Base-by-base conservation (phyloP, 2,329 filamentous ascomycete genomes). In the Truncatella angustata region DNA sequence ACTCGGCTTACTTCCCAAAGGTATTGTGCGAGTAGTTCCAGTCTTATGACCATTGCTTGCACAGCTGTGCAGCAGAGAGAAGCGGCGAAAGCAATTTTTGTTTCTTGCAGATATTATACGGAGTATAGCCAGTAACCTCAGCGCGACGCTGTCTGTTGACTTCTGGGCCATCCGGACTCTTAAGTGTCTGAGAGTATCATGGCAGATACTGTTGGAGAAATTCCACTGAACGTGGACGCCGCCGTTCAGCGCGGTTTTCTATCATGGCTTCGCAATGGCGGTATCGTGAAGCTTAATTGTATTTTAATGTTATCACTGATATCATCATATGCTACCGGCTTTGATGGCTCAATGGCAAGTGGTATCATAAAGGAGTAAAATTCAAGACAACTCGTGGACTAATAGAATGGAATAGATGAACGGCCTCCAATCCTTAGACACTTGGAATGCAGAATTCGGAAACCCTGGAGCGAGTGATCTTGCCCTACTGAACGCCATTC, bases 381-480 rank as follows among this genome's bases (percentile, higher is more conserved):
- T 1, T 14, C 14, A 7, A 2, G 28, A 14, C 28, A 32, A 9
- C 28, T 14, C n/a, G n/a, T n/a, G n/a, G n/a, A n/a, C n/a, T n/a
- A n/a, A n/a, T n/a, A n/a, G n/a, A n/a, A n/a, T n/a, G n/a, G n/a
- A n/a, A n/a, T n/a, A 26, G 40, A 68, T 69, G n/a, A 77, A 77
- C 54, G 74, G 73, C 10, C 63, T 77, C 0, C 73, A 76, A 49
- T 66, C 73, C 5, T 63, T 74, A 0, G 54, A 63, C 0, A 61
- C 69, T 54, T 77, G 75, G 74, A 66, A 69, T 49, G 51, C 56
- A 1, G 75, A 73, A 52, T 74, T 77, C 47, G 62, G 63, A 23
- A 58, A 70, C 34, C 72, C 72, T 1, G 37, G 56, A 12, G 70
- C 67, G 3, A 62, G 66, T n/a, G 58, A 66, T 14, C 64, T 73